Base-by-base conservation (phyloP, 1,284 basidiomycete genomes). In the Wallemia mellicola region DNA sequence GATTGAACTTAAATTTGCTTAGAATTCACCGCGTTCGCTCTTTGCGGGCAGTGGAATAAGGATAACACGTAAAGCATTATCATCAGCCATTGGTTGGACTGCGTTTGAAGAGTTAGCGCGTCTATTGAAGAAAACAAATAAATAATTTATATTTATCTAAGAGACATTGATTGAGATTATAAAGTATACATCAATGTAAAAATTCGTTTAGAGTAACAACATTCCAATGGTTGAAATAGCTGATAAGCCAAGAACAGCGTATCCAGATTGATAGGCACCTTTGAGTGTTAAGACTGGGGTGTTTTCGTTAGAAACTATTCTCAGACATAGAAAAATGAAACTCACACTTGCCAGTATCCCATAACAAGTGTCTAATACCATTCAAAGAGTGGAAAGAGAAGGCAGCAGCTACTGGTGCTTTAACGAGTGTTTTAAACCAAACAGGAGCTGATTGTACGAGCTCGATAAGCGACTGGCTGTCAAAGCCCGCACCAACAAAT, bases 351-450 rank as follows among this genome's bases (percentile, higher is more conserved):
- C 82, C 82, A 67, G 77, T 72, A 71, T 98, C 92, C 92, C 94
- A 98, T 26, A 73, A 71, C 66, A 98, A 73, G 75, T 98, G 92
- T 59, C 92, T 78, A 59, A 96, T 63, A 2, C 92, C 92, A 71
- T 96, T 96, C 70, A 80, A 78, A 5, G 78, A 77, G 73, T 98
- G 92, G 79, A 82, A 95, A 28, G 84, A 78, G 69, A 91, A 88
- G 1, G 89, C 85, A 2, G 77, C 75, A 24, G 86, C 86, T 55
- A 92, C 75, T 61, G 84, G 66, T 57, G 77, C 71, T 72, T 94
- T 94, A 62, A 76, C 79, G 9, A 77, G 70, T 61, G 79, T 77
- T 72, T 92, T 91, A 64, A 82, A 72, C 63, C 75, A 77, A 14
- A 79, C 79, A 2, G 85, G 86, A 24, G 88, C 73, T 24, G 65